Conservation (phyloP, 164 flowering plant species). For the Akebia trifoliata region DNA sequence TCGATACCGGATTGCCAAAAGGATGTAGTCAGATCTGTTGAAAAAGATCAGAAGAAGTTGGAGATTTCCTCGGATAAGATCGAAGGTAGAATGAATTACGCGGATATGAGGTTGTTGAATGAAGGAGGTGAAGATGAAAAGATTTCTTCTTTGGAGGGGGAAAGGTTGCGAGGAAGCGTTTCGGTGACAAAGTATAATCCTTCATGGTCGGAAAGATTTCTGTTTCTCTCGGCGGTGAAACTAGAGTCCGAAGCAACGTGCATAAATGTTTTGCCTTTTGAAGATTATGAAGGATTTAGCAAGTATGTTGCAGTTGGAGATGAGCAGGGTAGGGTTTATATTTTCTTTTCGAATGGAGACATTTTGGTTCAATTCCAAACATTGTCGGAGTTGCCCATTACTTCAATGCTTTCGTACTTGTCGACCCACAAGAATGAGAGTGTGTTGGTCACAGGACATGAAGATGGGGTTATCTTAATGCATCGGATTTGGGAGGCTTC, state of each 20-base stretch:
- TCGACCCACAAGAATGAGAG: conserved; percentile 78
- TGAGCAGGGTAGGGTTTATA: conserved; percentile 64
- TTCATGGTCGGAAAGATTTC: conserved; percentile 89
- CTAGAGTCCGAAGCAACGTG: conserved; percentile 67
- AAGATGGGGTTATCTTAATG: conserved; percentile 52
- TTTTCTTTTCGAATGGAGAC: conserved; percentile 76
- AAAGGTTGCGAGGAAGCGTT: conserved; percentile 27
- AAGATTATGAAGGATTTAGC: conserved; percentile 71
- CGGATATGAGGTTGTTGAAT: not conserved
- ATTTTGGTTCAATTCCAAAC: conserved; percentile 56
- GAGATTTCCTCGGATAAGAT: conserved; percentile 8
- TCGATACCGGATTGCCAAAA: conserved; percentile 24
- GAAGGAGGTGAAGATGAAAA: conserved; percentile 11
- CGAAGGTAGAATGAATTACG: not conserved
- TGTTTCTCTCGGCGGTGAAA: conserved; percentile 81
- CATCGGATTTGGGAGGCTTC: conserved; percentile 71
- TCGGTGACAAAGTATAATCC: conserved; percentile 75
- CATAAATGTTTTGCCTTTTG: conserved; percentile 63
- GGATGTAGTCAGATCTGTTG: conserved; percentile 8
- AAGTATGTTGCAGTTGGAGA: conserved; percentile 92
- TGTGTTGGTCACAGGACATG: conserved; percentile 73
- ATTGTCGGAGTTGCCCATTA: conserved; percentile 46
- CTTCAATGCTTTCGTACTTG: conserved; percentile 68
- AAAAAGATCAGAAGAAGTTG: conserved; percentile 5
- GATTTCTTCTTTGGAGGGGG: conserved; percentile 1